Base-by-base conservation (phyloP, 495 filamentous ascomycete species). In the Podospora australis region DNA sequence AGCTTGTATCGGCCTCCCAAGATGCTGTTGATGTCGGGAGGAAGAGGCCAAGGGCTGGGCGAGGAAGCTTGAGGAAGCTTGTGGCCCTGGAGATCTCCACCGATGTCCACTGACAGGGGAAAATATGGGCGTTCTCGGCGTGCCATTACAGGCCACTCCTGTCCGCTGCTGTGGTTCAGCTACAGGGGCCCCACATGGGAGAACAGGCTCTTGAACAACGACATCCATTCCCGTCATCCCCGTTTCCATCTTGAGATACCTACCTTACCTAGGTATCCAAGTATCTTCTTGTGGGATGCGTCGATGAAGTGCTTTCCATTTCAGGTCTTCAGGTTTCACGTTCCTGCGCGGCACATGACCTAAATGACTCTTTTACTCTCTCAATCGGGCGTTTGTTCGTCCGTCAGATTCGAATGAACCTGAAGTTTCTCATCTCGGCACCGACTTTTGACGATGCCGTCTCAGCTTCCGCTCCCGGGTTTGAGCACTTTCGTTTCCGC, bases 11-110 rank as follows among this genome's bases (percentile, higher is more conserved):
- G n/a, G n/a, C n/a, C n/a, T n/a, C 5, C 13, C 13, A 16, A 16
- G 13, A 16, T n/a, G n/a, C 17, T 5, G 34, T 10, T n/a, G 28
- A 30, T 42, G 38, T 42, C 13, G 20, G 39, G 26, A 22, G 21
- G 13, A 23, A 43, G 40, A 43, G 40, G 40, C 40, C 40, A 25
- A 43, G 40, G n/a, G 3, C 40, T 43, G 22, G 40, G 40, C 40
- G 10, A 23, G 13, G 40, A 43, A 43, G 40, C 40, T 43, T 43
- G 13, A n/a, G n/a, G n/a, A n/a, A n/a, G n/a, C n/a, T n/a, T n/a
- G n/a, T n/a, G 22, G 40, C 28, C 22, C 40, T 23, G 6, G 23
- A 26, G 22, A 43, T 23, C 21, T 43, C 20, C 20, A 43, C 21
- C 14, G n/a, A n/a, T n/a, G n/a, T n/a, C n/a, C n/a, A n/a, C n/a